Percentiles rank a stretch among this genome's conserved stretches.
Conservation (phyloP, 129 eudicot genomes). For the Deinandra increscens region DNA sequence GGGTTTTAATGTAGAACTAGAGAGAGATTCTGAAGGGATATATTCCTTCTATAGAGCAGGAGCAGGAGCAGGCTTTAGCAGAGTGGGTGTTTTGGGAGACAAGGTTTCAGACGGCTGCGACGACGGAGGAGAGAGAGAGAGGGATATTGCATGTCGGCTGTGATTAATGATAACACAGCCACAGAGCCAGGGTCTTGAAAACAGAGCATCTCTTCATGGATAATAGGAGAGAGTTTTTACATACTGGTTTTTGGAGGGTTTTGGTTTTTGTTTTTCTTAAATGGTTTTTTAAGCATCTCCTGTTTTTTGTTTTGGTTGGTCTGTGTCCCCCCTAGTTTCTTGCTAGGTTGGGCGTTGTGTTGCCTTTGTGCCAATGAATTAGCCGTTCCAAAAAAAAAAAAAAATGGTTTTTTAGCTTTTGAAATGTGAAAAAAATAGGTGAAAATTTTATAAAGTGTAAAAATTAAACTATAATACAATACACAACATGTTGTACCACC, state of each 20-base stretch:
- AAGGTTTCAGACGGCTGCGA: conserved; percentile 31
- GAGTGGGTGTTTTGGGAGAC: conserved; percentile 31
- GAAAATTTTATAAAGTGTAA: too few relatives aligned
- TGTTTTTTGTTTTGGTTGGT: too few relatives aligned
- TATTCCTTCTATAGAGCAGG: conserved; percentile 8
- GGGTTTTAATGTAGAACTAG: background rate
- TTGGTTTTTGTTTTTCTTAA: too few relatives aligned
- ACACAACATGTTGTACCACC: too few relatives aligned
- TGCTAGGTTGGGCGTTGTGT: too few relatives aligned
- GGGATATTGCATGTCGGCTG: conserved; percentile 25
- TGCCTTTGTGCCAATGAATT: too few relatives aligned
- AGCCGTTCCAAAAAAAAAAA: too few relatives aligned
- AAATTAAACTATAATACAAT: too few relatives aligned
- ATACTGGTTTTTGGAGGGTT: conserved; percentile 13
- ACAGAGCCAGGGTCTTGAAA: background rate
- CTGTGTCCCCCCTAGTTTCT: too few relatives aligned
- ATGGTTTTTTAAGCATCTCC: too few relatives aligned
- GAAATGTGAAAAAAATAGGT: too few relatives aligned
- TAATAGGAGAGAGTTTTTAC: conserved; percentile 13
- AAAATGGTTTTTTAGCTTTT: too few relatives aligned
- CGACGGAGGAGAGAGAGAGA: conserved; percentile 4
- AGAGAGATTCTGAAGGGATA: conserved; percentile 25
- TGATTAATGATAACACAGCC: conserved; percentile 29
- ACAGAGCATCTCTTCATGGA: conserved; percentile 17
- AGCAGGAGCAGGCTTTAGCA: conserved; percentile 39